A percentile compares a stretch with the other conserved stretches of the same genome.
These are phyloP conservation scores for Cytospora piceae DNA, from an alignment of 2,329 filamentous ascomycete genomes.

Conservation along the genomic window DNA sequence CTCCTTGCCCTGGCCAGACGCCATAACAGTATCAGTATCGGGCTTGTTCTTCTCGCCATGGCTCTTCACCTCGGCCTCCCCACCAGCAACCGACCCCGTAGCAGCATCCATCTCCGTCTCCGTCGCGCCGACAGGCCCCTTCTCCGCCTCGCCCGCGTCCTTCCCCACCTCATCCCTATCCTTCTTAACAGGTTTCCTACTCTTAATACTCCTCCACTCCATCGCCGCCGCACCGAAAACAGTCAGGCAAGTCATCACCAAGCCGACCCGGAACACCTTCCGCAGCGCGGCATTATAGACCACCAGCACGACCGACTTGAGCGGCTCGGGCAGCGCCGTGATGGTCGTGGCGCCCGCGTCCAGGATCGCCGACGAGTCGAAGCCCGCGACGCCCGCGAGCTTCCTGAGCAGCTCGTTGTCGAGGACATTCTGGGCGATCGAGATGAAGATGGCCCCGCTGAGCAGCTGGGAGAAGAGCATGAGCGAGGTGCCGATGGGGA, in stretches of 20 bases:
- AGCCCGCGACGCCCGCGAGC: constrained; percentile 38
- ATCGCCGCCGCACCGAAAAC: constrained; percentile 59
- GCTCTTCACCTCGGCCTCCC: neutral
- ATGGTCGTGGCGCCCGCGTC: constrained; percentile 32
- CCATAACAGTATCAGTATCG: neutral
- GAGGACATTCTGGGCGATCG: constrained; percentile 51
- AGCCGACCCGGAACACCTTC: constrained; percentile 62
- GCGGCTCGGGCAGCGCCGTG: constrained; percentile 33
- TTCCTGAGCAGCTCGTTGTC: constrained; percentile 44
- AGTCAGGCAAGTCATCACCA: constrained; percentile 56
- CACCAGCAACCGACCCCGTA: neutral
- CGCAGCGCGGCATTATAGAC: constrained; percentile 67
- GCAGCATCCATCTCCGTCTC: neutral
- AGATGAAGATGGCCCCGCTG: constrained; percentile 50
- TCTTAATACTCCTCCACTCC: constrained; percentile 60
- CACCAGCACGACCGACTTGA: constrained; percentile 33
- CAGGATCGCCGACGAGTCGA: constrained; percentile 32
- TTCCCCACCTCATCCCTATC: too few species aligned
- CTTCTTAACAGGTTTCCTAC: constrained; percentile 33
- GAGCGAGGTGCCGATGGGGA: constrained; percentile 47
- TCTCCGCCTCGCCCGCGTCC: neutral
- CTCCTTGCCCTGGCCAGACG: neutral
- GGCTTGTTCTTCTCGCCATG: neutral
- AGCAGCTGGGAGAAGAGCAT: constrained; percentile 52
- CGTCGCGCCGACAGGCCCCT: neutral